phyloP scores from a whole-genome alignment of 768 basidiomycete species.

The Mycena leptocephala region DNA sequence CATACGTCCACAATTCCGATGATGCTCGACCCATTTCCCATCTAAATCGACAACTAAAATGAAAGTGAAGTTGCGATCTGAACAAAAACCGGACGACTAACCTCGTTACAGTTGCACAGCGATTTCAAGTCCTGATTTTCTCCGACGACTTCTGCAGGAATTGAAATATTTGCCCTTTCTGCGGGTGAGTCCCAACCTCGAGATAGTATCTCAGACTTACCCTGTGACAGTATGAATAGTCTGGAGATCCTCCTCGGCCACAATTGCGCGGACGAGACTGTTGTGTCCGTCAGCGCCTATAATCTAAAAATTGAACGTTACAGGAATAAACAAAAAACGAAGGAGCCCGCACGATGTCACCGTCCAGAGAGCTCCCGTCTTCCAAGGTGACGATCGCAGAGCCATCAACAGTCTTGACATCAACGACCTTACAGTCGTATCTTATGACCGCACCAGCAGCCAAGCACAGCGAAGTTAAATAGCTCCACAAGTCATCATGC shows the following conservation, averaged over 20 bases:
- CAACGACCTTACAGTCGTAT: background rate
- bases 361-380: constrained; percentile 1
- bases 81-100: no score
- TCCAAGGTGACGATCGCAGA: background rate
- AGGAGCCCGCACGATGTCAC: constrained; percentile 9
- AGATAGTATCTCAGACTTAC: background rate
- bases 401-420: background rate
- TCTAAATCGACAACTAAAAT: constrained; percentile 19
- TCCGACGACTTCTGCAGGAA: constrained; percentile 6
- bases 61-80: background rate
- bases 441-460: constrained; percentile 11
- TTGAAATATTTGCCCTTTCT: constrained; percentile 15
- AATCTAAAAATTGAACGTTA: background rate
- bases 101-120: background rate
- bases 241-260: background rate
- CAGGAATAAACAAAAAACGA: background rate
- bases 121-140: background rate
- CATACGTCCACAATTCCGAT: constrained; percentile 11
- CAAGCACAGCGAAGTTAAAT: constrained; percentile 16
- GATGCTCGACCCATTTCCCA: constrained; percentile 20
- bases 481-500: constrained; percentile 17
- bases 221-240: background rate
- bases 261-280: constrained; percentile 45
- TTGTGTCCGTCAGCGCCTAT: constrained; percentile 50
- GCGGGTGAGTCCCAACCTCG: background rate